Percentiles rank a stretch among this genome's conserved stretches.
phyloP scores from a whole-genome alignment of 129 eudicot genomes.

The Oenanthe sinensis region DNA sequence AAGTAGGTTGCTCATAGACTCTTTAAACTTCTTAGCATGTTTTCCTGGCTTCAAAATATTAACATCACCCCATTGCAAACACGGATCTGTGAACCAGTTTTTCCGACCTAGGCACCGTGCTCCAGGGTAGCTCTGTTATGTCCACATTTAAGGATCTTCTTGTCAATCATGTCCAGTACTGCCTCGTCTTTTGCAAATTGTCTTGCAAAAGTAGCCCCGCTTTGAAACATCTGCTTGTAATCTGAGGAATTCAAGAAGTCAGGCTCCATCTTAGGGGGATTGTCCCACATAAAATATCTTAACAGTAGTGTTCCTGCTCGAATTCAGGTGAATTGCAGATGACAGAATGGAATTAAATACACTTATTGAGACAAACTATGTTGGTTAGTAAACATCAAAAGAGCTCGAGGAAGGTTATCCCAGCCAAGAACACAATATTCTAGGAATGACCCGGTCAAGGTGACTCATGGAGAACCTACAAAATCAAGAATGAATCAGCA shows the following conservation, averaged over 20 bases:
- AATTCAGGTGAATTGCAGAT: too few species aligned
- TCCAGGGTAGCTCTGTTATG: constrained; percentile 61
- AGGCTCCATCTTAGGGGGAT: too few species aligned
- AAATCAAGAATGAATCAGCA: too few species aligned
- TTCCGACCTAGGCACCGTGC: constrained; percentile 75
- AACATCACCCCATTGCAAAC: constrained; percentile 83
- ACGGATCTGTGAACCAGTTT: constrained; percentile 71
- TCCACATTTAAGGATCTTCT: constrained; percentile 63
- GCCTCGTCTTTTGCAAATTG: constrained; percentile 59
- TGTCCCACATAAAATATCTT: too few species aligned
- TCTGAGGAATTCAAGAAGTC: constrained; percentile 41
- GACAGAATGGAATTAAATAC: too few species aligned
- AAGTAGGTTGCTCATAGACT: constrained; percentile 35
- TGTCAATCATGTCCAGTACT: constrained; percentile 67
- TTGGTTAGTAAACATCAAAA: too few species aligned
- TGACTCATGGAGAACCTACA: too few species aligned
- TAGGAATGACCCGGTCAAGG: too few species aligned
- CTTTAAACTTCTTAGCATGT: constrained; percentile 46
- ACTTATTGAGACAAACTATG: too few species aligned
- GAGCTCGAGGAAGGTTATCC: too few species aligned
- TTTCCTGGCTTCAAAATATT: constrained; percentile 75
- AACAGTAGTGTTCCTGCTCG: too few species aligned
- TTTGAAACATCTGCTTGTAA: constrained; percentile 60
- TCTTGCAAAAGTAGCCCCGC: constrained; percentile 84
- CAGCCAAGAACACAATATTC: too few species aligned